phyloP scores from a whole-genome alignment of 306 rosid genomes.

The Glycyrrhiza uralensis region DNA sequence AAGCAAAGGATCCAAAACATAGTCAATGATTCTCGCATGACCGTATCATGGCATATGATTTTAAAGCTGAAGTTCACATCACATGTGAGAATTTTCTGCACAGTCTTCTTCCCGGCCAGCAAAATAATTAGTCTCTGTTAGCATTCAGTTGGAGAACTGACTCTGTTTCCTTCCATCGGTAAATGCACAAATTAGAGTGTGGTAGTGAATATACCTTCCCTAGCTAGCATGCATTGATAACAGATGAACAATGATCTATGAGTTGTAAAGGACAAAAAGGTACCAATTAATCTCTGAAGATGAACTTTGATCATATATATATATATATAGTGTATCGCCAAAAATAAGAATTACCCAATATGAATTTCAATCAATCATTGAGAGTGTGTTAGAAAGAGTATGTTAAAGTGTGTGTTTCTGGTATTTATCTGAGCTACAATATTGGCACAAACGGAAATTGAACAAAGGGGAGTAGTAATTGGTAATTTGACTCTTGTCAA shows the following conservation, averaged over 20 bases:
- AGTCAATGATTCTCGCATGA: slow-evolving; percentile 36
- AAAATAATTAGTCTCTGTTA: background rate
- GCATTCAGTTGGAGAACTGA: background rate
- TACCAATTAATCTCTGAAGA: background rate
- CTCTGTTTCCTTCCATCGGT: slow-evolving; percentile 15
- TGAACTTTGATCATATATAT: background rate
- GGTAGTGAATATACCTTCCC: slow-evolving; percentile 26
- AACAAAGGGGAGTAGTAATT: background rate
- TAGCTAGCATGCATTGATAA: slow-evolving; percentile 1
- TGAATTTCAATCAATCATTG: no score
- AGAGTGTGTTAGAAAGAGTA: no score
- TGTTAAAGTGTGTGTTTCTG: no score
- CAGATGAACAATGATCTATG: background rate
- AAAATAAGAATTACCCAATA: background rate
- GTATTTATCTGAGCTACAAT: background rate
- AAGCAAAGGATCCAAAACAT: slow-evolving; percentile 33
- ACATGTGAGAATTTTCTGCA: slow-evolving; percentile 19
- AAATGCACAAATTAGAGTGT: slow-evolving; percentile 22
- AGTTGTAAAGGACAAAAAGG: slow-evolving; percentile 14
- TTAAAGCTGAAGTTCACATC: slow-evolving; percentile 11
- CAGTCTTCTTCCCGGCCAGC: slow-evolving; percentile 15
- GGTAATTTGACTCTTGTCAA: background rate
- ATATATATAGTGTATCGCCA: background rate
- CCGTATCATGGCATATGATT: slow-evolving; percentile 29
- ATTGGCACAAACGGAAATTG: background rate